Evolutionary conservation across 164 flowering plant species (phyloP), one percentile per base, ranked within the genome.

Genomic region (Paratinospora sagittata): DNA sequence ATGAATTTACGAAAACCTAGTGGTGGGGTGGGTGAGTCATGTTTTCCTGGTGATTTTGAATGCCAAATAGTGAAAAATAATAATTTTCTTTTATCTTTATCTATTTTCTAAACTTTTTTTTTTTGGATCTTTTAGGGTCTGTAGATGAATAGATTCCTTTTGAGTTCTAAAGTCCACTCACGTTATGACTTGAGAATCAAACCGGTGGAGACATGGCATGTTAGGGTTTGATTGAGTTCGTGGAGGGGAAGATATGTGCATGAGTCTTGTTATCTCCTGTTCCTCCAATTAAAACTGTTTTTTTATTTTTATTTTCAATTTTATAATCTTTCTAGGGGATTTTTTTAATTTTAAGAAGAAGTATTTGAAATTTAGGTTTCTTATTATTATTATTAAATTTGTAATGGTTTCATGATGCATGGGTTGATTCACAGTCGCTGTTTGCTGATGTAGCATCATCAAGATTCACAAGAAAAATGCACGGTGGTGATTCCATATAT

Each of bases 361-460:
- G 13, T 13, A 30, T 13, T 62, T 62, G 65, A 12, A 13, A 62
- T 62, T 26, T 3, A 27, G 27, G 27, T 62, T 62, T 13, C 36
- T 27, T 23, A n/a, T 60, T 60, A 2, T 60, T 60, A 21, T 2
- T 7, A 14, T 57, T 60, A 8, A 1, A 23, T 60, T 60, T 60
- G 61, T n/a, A 62, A 62, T 27, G 5, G 34, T 55, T 26, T 26
- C 8, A 9, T 62, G 16, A 0, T 27, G 33, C 65, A 62, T 41
- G 72, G 72, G 63, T 45, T 24, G 72, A 71, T 34, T 61, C 37
- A 73, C 75, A 77, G 85, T 79, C 71, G 81, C 63, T 81, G 76
- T 75, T 83, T 79, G 80, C 85, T 37, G 85, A 72, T 77, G 83
- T 67, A 72, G 79, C 84, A 81, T 80, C 85, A 79, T 83, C 81